These are phyloP conservation scores for Pythium insidiosum DNA, from an alignment of 352 stramenopile genomes.

Conservation along the genomic window DNA sequence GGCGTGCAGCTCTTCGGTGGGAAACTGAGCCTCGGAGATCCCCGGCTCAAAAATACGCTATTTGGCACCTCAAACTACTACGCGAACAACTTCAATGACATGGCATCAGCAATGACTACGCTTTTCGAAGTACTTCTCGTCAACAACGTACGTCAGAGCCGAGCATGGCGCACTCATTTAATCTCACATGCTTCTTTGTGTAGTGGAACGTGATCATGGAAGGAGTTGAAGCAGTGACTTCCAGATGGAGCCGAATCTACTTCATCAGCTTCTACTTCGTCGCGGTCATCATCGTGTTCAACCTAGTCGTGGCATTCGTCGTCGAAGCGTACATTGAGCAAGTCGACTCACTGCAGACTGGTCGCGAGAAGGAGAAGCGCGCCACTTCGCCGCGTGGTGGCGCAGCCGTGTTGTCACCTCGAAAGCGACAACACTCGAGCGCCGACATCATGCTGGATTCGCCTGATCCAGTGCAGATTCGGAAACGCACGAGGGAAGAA, in stretches of 20 bases:
- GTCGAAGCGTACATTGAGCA: slow-evolving; percentile 51
- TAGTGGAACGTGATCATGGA: slow-evolving; percentile 72
- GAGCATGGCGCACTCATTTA: too few relatives aligned
- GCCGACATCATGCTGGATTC: too few relatives aligned
- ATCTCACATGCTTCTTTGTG: too few relatives aligned
- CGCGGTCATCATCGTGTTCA: slow-evolving; percentile 63
- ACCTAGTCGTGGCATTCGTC: slow-evolving; percentile 60
- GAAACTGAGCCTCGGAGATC: slow-evolving; percentile 31
- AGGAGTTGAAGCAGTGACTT: slow-evolving; percentile 40
- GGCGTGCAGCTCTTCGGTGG: slow-evolving; percentile 61
- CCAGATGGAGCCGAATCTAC: slow-evolving; percentile 46
- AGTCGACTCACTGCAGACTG: too few relatives aligned
- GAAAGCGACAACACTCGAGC: too few relatives aligned
- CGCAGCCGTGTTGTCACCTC: too few relatives aligned
- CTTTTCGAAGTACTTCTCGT: slow-evolving; percentile 75
- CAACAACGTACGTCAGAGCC: slow-evolving; percentile 69
- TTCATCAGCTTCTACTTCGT: slow-evolving; percentile 73
- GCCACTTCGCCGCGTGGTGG: too few relatives aligned
- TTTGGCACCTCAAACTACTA: slow-evolving; percentile 50
- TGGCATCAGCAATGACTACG: slow-evolving; percentile 38
- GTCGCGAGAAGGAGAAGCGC: too few relatives aligned
- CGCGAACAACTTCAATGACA: slow-evolving; percentile 79
- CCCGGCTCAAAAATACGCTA: slow-evolving; percentile 19
- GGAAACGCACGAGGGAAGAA: slow-evolving; percentile 9
- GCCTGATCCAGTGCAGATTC: too few relatives aligned